These are phyloP conservation scores for Dryas drummondii DNA, from an alignment of 306 rosid genomes.

Conservation along the genomic window DNA sequence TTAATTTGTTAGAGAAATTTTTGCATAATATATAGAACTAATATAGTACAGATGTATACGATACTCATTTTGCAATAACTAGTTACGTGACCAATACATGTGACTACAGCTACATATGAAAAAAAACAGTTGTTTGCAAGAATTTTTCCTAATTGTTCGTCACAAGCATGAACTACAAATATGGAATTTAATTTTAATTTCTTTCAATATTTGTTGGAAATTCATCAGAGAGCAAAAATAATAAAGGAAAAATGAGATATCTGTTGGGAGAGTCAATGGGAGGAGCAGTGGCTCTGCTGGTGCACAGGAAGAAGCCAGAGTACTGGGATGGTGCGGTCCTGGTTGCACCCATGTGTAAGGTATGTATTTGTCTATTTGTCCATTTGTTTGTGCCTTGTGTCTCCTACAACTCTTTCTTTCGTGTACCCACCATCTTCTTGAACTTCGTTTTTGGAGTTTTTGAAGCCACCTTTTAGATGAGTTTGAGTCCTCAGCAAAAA, in stretches of 20 bases:
- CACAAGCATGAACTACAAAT: too few species aligned
- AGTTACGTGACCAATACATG: too few species aligned
- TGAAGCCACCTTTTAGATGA: not conserved
- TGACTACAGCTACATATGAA: too few species aligned
- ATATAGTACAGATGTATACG: too few species aligned
- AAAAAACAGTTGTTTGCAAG: too few species aligned
- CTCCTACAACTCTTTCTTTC: not conserved
- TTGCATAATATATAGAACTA: too few species aligned
- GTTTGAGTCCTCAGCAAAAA: not conserved
- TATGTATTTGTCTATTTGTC: not conserved
- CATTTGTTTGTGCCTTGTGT: not conserved
- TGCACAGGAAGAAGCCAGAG: conserved; percentile 58
- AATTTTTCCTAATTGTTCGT: too few species aligned
- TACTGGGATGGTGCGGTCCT: conserved; percentile 94
- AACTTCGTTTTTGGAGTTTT: conserved; percentile 1
- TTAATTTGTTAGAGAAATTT: not conserved
- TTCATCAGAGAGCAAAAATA: conserved; percentile 51
- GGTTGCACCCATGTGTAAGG: conserved; percentile 99
- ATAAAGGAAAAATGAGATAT: conserved; percentile 59
- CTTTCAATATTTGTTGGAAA: too few species aligned
- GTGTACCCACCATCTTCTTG: not conserved
- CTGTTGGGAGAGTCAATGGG: conserved; percentile 96
- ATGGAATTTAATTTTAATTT: not conserved
- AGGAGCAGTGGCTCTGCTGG: conserved; percentile 74
- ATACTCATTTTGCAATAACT: too few species aligned